These are phyloP conservation scores for Conticribra guillardii DNA, from an alignment of 108 stramenopile species.

Conservation along the genomic window DNA sequence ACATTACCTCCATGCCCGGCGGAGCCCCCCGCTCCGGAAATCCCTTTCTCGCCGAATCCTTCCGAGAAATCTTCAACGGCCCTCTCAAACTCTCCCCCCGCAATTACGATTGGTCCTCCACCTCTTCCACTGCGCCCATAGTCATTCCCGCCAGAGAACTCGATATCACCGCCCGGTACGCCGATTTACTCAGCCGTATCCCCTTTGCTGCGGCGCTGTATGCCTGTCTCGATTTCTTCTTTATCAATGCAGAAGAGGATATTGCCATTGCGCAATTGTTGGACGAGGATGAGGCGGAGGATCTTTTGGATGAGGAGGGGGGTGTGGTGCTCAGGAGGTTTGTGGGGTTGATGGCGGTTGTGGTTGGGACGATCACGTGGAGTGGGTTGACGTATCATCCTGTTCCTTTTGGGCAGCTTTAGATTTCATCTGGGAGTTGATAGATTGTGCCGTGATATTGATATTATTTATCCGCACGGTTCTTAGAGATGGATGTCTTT, in stretches of 20 bases:
- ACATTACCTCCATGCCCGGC: constrained; percentile 40
- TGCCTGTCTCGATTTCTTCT: constrained; percentile 41
- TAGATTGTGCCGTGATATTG: too few species aligned
- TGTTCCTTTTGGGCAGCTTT: constrained; percentile 46
- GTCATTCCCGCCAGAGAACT: constrained; percentile 36
- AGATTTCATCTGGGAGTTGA: not conserved
- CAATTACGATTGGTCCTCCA: not conserved
- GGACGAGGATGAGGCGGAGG: constrained; percentile 28
- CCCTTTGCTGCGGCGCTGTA: constrained; percentile 41
- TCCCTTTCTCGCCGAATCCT: constrained; percentile 39
- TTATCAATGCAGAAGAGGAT: constrained; percentile 49
- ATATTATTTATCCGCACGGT: too few species aligned
- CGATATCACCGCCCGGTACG: constrained; percentile 37
- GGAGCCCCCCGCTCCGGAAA: constrained; percentile 40
- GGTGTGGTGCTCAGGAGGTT: constrained; percentile 30
- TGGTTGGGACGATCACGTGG: constrained; percentile 30
- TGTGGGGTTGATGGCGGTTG: constrained; percentile 32
- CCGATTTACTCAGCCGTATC: constrained; percentile 44
- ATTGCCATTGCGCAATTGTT: constrained; percentile 40
- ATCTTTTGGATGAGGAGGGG: constrained; percentile 36
- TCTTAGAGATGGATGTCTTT: too few species aligned
- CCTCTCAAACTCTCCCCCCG: constrained; percentile 18
- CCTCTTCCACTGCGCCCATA: not conserved
- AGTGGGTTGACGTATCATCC: constrained; percentile 42
- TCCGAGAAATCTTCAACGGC: constrained; percentile 33